Evolutionary conservation across 139 green algal genomes (phyloP), one percentile per base, ranked within the genome.

Genomic region (Picochlorum sp.): DNA sequence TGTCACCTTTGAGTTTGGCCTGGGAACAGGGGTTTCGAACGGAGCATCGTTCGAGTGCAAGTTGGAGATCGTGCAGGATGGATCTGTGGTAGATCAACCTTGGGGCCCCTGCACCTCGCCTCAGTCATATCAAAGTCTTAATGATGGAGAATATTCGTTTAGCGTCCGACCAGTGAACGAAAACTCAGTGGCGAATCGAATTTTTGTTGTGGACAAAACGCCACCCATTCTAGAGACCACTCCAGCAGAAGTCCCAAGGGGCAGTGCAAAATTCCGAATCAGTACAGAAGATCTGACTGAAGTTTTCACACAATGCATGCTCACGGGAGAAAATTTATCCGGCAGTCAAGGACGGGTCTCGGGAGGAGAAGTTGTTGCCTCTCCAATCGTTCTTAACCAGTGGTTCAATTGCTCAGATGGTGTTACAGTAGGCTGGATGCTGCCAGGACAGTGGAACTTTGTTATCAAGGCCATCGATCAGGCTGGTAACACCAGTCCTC

Each of bases 71-170:
- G 41, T 54, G 15, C 14, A 41, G 18, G 24, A 54, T 23, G 61
- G 61, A 20, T 38, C 61, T 21, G n/a, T 45, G n/a, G 61, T 28
- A 6, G 18, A 14, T 23, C 15, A n/a, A 49, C 34, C 52, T n/a
- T 66, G 61, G 61, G 14, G 6, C 8, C 9, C 59, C 28, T 89
- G 83, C 56, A 57, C 64, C 38, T 75, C 68, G 5, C 75, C 77
- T 11, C 51, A 16, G 3, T 7, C 32, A 0, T 86, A 80, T 49
- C 57, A 20, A 16, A 46, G 9, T 16, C 64, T 84, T 18, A 34
- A 62, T 0, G 74, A 86, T n/a, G 74, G 74, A 30, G 23, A 34
- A 6, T 85, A 85, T 60, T 44, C 71, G 11, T 88, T 88, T 54
- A 56, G 62, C 21, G 82, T 88, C 45, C 58, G 79, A 5, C 73